Base-by-base conservation (phyloP, 2,329 filamentous ascomycete species). In the Cytospora paraplurivora region DNA sequence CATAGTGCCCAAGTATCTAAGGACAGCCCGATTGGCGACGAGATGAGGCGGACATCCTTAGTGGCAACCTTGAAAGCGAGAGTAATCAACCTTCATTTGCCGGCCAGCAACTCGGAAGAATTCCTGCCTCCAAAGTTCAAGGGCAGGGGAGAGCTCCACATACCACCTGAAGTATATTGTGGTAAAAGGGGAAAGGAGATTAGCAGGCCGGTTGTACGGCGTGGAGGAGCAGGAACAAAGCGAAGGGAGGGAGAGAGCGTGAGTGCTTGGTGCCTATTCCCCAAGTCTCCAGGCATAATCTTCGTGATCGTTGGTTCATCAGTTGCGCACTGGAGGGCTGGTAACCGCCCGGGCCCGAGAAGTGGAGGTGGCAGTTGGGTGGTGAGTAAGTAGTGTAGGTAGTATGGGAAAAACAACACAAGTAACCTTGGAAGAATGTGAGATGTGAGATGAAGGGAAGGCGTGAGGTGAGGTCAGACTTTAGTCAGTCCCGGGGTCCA, bases 1-100 rank as follows among this genome's bases (percentile, higher is more conserved):
- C 19, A 47, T 47, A 13, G 6, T 27, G 35, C 12, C 8, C 12
- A 37, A 4, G 12, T 37, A 10, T 10, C 12, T 37, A 37, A 37
- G 15, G 12, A 44, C 17, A 44, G 17, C 17, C 32, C 59, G 51
- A 61, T 55, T 61, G 51, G 59, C 59, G 59, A 55, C 51, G 51
- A 47, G 51, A 50, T 62, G 32, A 56, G 52, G 59, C 52, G 41
- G 59, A 15, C 55, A 44, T 56, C 52, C 51, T 44, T 51, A 10
- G 52, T 49, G 7, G 19, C 44, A 47, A 12, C 21, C 17, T 47
- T 19, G 44, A 7, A 21, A 19, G 12, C n/a, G 10, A 47, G n/a
- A n/a, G 44, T 4, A 15, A 19, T 47, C 44, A 12, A 47, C 3
- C 7, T 8, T 47, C n/a, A 47, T 47, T 21, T 47, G 21, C n/a